These are phyloP conservation scores for Chaetomiaceae sp. DNA, from an alignment of 2,329 filamentous ascomycete species.

Conservation along the genomic window DNA sequence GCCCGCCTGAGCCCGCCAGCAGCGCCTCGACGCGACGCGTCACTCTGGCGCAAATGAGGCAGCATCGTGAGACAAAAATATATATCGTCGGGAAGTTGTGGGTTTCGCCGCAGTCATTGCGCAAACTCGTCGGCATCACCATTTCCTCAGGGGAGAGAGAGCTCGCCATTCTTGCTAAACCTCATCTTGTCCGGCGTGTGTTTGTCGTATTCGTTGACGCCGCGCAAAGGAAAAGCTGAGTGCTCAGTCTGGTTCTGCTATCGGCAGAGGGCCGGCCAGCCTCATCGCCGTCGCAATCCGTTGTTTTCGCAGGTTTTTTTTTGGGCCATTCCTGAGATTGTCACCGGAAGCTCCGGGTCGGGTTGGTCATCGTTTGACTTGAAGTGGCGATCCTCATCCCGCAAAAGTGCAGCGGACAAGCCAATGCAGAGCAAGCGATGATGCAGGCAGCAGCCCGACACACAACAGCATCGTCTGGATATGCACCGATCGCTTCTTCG, in stretches of 20 bases:
- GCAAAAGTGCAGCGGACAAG: neutral
- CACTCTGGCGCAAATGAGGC: neutral
- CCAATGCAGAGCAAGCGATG: neutral
- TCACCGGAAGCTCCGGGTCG: neutral
- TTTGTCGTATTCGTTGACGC: too few relatives aligned
- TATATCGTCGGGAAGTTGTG: neutral
- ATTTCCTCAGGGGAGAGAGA: neutral
- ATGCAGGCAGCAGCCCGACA: neutral
- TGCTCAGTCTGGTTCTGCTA: too few relatives aligned
- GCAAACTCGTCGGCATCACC: neutral
- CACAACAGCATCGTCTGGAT: neutral
- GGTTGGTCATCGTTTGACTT: conserved; percentile 2
- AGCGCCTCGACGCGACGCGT: neutral
- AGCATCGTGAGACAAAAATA: neutral
- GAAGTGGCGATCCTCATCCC: conserved; percentile 14
- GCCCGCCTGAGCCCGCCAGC: neutral
- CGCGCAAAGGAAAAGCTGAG: too few relatives aligned
- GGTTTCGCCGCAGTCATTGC: neutral
- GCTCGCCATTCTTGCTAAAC: too few relatives aligned
- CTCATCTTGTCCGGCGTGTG: too few relatives aligned
- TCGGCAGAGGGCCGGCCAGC: too few relatives aligned
- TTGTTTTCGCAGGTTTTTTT: too few relatives aligned
- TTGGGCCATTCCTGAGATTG: too few relatives aligned
- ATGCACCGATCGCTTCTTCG: neutral
- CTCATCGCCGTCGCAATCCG: too few relatives aligned